Conservation (phyloP, 805 yeast genomes). For the Trichomonascus vanleenenianus region DNA sequence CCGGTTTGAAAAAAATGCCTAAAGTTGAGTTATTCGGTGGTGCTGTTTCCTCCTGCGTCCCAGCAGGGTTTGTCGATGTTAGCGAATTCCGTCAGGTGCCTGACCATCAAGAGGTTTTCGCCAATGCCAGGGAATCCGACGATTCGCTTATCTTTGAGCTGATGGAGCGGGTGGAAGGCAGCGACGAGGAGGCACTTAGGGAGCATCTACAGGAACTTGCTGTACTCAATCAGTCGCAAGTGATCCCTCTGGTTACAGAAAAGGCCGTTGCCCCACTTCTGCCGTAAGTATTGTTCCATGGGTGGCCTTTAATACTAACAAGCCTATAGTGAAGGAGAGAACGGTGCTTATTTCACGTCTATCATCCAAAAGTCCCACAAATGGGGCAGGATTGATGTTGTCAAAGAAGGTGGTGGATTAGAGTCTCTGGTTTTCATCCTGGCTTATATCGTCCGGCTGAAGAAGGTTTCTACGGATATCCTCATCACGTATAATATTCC, state of each 20-base stretch:
- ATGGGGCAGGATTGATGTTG: constrained; percentile 40
- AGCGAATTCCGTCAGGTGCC: constrained; percentile 77
- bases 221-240: constrained; percentile 18
- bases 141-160: constrained; percentile 34
- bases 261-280: neutral
- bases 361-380: constrained; percentile 41
- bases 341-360: constrained; percentile 24
- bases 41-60: constrained; percentile 55
- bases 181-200: constrained; percentile 15
- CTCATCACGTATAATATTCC: constrained; percentile 56
- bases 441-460: constrained; percentile 49
- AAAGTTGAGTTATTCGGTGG: constrained; percentile 63
- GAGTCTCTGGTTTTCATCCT: constrained; percentile 40
- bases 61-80: constrained; percentile 63
- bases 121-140: constrained; percentile 34
- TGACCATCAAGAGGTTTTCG: constrained; percentile 88
- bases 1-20: no score
- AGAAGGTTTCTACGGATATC: constrained; percentile 49
- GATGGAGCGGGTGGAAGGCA: constrained; percentile 31
- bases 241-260: neutral
- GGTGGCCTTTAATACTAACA: no score
- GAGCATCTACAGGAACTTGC: constrained; percentile 24
- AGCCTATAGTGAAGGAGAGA: neutral
- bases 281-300: neutral
- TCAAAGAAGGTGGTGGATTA: constrained; percentile 7